A percentile compares a stretch with the other conserved stretches of the same genome.
Conservation (phyloP, 768 basidiomycete species). For the Sutorius australiensis region DNA sequence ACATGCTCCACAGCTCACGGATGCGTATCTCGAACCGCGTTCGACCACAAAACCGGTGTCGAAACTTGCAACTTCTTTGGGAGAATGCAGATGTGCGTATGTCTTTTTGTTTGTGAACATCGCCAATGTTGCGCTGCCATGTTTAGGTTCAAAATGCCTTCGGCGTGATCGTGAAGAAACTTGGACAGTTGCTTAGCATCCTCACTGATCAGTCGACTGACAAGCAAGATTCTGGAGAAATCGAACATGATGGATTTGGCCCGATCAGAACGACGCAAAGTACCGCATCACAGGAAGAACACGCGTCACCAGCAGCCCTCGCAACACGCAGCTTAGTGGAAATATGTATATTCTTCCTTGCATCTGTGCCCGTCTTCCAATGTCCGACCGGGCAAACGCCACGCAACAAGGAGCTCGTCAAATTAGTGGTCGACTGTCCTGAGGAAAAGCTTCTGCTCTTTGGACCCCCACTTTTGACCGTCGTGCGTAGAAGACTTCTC, state of each 20-base stretch:
- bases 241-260: slow-evolving; percentile 57
- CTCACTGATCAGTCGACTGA: slow-evolving; percentile 23
- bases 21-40: slow-evolving; percentile 5
- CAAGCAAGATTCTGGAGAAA: slow-evolving; percentile 27
- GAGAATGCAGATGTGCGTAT: slow-evolving; percentile 61
- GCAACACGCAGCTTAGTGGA: slow-evolving; percentile 39
- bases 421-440: slow-evolving; percentile 47
- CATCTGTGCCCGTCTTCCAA: slow-evolving; percentile 60
- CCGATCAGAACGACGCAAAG: slow-evolving; percentile 43
- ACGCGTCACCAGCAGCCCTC: slow-evolving; percentile 24
- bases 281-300: slow-evolving; percentile 29
- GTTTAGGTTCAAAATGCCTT: slow-evolving; percentile 54
- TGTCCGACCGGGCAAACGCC: slow-evolving; percentile 55
- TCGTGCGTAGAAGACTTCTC: slow-evolving; percentile 53
- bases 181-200: slow-evolving; percentile 43
- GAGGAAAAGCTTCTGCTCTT: slow-evolving; percentile 57
- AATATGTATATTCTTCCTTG: slow-evolving; percentile 57
- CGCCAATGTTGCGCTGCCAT: not conserved
- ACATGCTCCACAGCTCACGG: slow-evolving; percentile 41
- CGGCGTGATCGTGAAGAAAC: slow-evolving; percentile 20
- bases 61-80: slow-evolving; percentile 60
- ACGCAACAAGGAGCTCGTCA: slow-evolving; percentile 57
- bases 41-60: slow-evolving; percentile 22
- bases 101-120: not conserved
- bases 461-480: slow-evolving; percentile 51